These are phyloP conservation scores for Scolecobasidium constrictum DNA, from an alignment of 2,329 filamentous ascomycete species.

Conservation along the genomic window DNA sequence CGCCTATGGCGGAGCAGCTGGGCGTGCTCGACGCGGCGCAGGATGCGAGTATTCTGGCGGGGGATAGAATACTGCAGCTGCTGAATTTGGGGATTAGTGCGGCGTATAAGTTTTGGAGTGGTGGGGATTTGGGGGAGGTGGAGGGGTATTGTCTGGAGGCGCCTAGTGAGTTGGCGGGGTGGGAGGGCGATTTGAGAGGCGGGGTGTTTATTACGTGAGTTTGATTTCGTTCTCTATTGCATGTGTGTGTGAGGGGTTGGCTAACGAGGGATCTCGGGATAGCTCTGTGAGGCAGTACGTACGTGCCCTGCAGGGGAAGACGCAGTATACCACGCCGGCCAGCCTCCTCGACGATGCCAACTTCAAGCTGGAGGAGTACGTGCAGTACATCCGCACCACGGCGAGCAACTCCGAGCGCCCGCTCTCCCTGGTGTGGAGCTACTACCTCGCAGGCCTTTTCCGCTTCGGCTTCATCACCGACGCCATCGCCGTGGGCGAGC, in stretches of 20 bases:
- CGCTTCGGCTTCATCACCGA: conserved; percentile 32
- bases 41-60: conserved; percentile 54
- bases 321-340: conserved; percentile 37
- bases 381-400: conserved; percentile 39
- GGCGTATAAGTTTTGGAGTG: conserved; percentile 57
- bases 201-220: conserved; percentile 51
- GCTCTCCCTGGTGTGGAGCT: conserved; percentile 56
- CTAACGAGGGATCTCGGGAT: neutral
- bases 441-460: conserved; percentile 29
- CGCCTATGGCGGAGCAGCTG: conserved; percentile 48
- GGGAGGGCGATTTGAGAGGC: conserved; percentile 60
- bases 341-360: conserved; percentile 57
- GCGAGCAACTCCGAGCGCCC: conserved; percentile 51
- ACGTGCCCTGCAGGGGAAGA: conserved; percentile 67
- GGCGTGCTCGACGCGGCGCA: conserved; percentile 53
- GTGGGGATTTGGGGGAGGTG: conserved; percentile 57
- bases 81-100: conserved; percentile 59
- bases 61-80: conserved; percentile 61
- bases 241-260: no score
- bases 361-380: conserved; percentile 47
- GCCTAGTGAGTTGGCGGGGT: conserved; percentile 64
- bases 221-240: no score
- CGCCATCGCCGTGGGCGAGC: conserved; percentile 30
- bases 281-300: conserved; percentile 50
- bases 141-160: conserved; percentile 61